Percentiles rank a stretch among this genome's conserved stretches.
Evolutionary conservation across 345 rosid genomes (phyloP).

Genomic region (Leavenworthia alabamica): DNA sequence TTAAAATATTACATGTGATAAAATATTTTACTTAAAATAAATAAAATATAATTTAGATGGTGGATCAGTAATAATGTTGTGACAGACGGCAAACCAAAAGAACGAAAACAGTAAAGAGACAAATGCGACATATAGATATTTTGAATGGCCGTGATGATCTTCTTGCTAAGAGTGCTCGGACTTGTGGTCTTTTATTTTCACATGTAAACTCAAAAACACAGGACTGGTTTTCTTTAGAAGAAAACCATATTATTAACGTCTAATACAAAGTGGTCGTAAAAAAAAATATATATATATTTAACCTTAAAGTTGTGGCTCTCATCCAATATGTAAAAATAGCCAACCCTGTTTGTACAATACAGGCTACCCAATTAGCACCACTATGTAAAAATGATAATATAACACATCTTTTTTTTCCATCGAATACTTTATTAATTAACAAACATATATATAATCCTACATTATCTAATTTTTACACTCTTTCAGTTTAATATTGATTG

Average conservation of each 20-base stretch:
- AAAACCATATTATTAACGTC: too few species aligned
- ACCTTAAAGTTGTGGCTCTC: constrained; percentile 22
- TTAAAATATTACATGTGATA: too few species aligned
- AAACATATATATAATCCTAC: background rate
- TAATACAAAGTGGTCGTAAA: too few species aligned
- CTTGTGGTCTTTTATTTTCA: too few species aligned
- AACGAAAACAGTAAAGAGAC: constrained; percentile 18
- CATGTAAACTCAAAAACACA: too few species aligned
- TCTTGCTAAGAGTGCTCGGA: too few species aligned
- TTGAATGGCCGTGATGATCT: too few species aligned
- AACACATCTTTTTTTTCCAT: background rate
- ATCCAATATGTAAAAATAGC: background rate
- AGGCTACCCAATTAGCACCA: constrained; percentile 9
- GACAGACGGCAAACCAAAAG: constrained; percentile 8
- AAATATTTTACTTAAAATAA: too few species aligned
- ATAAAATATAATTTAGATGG: too few species aligned
- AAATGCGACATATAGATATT: constrained; percentile 21
- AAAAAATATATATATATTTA: constrained; percentile 12
- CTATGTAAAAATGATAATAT: background rate
- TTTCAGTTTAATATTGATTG: background rate
- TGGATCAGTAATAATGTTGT: constrained; percentile 1
- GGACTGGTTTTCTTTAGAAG: too few species aligned
- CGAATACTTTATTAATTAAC: background rate
- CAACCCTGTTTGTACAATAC: constrained; percentile 4
- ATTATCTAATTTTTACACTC: background rate